These are phyloP conservation scores for Graphilbum ipis-grandicollis DNA, from an alignment of 2,329 filamentous ascomycete genomes.

Conservation along the genomic window DNA sequence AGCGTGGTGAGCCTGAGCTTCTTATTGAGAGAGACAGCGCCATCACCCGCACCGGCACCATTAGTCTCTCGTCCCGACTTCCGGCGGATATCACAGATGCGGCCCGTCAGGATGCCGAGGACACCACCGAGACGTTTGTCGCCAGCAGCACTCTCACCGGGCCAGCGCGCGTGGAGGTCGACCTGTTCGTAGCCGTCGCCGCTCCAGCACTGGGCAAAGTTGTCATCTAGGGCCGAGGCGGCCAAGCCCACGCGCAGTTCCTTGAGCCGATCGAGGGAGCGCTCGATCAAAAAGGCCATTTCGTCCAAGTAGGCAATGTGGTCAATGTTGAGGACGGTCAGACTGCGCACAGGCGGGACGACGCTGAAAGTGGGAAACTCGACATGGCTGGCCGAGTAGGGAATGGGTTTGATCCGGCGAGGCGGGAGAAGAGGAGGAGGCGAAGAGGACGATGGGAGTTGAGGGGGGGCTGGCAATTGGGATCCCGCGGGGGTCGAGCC, in stretches of 20 bases:
- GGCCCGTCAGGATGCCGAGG: constrained; percentile 48
- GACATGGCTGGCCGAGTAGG: constrained; percentile 38
- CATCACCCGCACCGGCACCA: too few species aligned
- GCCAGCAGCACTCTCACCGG: constrained; percentile 38
- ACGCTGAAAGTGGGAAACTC: constrained; percentile 70
- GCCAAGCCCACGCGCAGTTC: constrained; percentile 63
- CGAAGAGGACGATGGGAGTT: not conserved
- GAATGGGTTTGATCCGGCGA: constrained; percentile 18
- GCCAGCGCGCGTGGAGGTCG: constrained; percentile 39
- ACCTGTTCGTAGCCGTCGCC: constrained; percentile 44
- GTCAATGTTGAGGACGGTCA: constrained; percentile 68
- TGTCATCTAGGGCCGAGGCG: constrained; percentile 20
- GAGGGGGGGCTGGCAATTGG: too few species aligned
- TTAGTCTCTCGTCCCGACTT: not conserved
- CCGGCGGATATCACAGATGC: constrained; percentile 41
- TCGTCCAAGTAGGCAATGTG: constrained; percentile 71
- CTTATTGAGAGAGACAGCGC: constrained; percentile 23
- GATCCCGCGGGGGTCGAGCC: too few species aligned
- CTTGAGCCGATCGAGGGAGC: constrained; percentile 45
- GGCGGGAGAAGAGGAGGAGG: constrained; percentile 11
- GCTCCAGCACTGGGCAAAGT: constrained; percentile 48
- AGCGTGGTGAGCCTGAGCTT: constrained; percentile 52
- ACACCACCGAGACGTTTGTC: constrained; percentile 49
- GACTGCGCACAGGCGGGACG: constrained; percentile 53
- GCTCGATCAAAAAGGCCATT: constrained; percentile 59